Evolutionary conservation across 257 asterid genomes (phyloP).

Genomic region (Solanum clarkiae): DNA sequence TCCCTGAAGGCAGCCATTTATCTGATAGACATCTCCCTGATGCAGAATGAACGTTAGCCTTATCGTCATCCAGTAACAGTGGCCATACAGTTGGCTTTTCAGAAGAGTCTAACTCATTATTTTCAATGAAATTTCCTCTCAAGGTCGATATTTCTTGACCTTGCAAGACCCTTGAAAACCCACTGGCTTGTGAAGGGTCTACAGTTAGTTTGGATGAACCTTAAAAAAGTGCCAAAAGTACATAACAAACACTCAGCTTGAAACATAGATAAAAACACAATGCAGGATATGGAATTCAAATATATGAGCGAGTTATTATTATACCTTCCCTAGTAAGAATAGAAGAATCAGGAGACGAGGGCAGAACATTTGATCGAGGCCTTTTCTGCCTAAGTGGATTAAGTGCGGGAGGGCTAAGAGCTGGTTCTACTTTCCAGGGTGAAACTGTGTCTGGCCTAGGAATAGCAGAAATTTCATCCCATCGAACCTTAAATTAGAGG

Average conservation of each 20-base stretch:
- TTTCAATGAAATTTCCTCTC: slow-evolving; percentile 54
- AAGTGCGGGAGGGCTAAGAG: slow-evolving; percentile 71
- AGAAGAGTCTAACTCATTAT: slow-evolving; percentile 50
- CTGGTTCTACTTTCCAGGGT: slow-evolving; percentile 92
- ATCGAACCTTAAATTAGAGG: slow-evolving; percentile 48
- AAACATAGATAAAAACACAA: not conserved
- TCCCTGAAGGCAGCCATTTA: slow-evolving; percentile 50
- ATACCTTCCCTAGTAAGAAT: slow-evolving; percentile 80
- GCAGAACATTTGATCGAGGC: slow-evolving; percentile 54
- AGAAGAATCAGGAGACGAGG: slow-evolving; percentile 72
- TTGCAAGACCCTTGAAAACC: slow-evolving; percentile 81
- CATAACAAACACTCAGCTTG: not conserved
- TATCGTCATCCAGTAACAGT: slow-evolving; percentile 48
- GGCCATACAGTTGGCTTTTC: slow-evolving; percentile 52
- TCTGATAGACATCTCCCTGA: slow-evolving; percentile 44
- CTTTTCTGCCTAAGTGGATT: slow-evolving; percentile 80
- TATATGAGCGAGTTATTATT: not conserved
- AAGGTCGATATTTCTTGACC: slow-evolving; percentile 84
- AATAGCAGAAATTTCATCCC: slow-evolving; percentile 86
- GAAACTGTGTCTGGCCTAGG: slow-evolving; percentile 93
- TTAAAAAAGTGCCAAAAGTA: slow-evolving; percentile 10
- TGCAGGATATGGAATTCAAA: not conserved
- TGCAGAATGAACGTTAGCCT: slow-evolving; percentile 29
- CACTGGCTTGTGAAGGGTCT: slow-evolving; percentile 65
- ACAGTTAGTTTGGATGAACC: slow-evolving; percentile 56